phyloP scores from a whole-genome alignment of 139 green algal genomes.

The Auxenochlorella pyrenoidosa region DNA sequence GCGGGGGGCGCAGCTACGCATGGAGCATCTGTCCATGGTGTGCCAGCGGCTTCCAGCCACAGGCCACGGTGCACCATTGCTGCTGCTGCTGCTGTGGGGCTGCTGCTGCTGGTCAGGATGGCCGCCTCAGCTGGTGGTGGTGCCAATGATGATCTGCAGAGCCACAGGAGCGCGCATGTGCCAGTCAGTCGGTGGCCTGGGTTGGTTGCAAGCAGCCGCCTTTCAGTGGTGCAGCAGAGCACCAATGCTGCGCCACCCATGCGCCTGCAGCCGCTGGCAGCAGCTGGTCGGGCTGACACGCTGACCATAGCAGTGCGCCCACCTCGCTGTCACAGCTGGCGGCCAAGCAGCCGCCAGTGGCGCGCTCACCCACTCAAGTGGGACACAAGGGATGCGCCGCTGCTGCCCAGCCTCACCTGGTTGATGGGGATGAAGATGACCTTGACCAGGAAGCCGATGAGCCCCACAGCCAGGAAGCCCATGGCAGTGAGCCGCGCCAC shows the following conservation, averaged over 20 bases:
- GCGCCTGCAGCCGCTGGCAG: neutral
- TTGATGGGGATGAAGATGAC: constrained; percentile 41
- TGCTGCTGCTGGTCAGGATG: neutral
- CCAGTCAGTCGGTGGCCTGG: too few species aligned
- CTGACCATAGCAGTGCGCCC: neutral
- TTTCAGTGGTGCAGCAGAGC: neutral
- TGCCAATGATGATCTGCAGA: constrained; percentile 36
- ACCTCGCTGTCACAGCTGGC: too few species aligned
- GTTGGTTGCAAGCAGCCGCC: neutral
- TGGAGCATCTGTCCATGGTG: too few species aligned
- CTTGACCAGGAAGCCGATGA: constrained; percentile 56
- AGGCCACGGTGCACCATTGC: too few species aligned
- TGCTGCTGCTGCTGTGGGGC: constrained; percentile 9
- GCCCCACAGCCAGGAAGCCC: constrained; percentile 48
- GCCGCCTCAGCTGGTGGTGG: neutral
- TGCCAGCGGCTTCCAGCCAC: too few species aligned
- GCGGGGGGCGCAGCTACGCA: too few species aligned
- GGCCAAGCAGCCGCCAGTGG: neutral
- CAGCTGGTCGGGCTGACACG: neutral
- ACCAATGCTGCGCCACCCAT: neutral
- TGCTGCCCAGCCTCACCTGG: neutral
- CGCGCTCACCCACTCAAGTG: too few species aligned
- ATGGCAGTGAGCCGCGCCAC: constrained; percentile 50
- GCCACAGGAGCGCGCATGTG: too few species aligned
- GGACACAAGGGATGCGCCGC: too few species aligned